These are phyloP conservation scores for Warburgia ugandensis DNA, from an alignment of 164 flowering plant species.

Conservation along the genomic window DNA sequence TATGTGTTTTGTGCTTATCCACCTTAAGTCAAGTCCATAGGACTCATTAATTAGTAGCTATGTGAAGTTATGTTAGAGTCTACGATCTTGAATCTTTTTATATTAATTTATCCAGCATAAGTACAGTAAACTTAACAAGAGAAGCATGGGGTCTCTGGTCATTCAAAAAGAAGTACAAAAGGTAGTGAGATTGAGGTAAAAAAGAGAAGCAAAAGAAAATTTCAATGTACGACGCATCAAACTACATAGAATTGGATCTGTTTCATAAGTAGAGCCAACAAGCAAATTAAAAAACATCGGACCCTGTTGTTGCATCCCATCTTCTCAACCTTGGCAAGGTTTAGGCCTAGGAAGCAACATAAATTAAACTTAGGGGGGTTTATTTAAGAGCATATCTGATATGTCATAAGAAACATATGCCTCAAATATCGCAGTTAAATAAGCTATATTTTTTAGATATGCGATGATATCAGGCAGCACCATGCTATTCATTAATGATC, in stretches of 20 bases:
- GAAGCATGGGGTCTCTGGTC: conserved; percentile 8
- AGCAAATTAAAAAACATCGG: conserved; percentile 6
- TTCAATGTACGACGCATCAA: too few relatives aligned
- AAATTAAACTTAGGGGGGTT: conserved; percentile 20
- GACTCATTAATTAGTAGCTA: neutral
- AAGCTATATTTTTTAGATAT: too few relatives aligned
- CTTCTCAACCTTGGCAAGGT: conserved; percentile 19
- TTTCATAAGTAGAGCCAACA: conserved; percentile 19
- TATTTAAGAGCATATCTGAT: too few relatives aligned
- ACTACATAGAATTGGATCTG: conserved; percentile 26
- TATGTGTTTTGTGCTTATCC: neutral
- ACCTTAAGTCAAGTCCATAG: neutral
- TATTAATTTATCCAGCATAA: neutral
- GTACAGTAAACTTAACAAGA: too few relatives aligned
- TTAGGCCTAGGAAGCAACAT: conserved; percentile 47
- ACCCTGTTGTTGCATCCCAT: conserved; percentile 11
- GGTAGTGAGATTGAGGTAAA: conserved; percentile 30
- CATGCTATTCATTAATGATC: too few relatives aligned
- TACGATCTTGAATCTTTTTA: neutral
- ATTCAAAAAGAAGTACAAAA: conserved; percentile 29
- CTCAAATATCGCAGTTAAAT: too few relatives aligned
- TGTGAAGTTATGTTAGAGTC: neutral
- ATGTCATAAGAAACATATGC: too few relatives aligned
- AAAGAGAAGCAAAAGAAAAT: conserved; percentile 28
- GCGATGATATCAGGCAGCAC: too few relatives aligned